Evolutionary conservation across 2,329 filamentous ascomycete species (phyloP).

Genomic region (Aurifilum marmelostoma): DNA sequence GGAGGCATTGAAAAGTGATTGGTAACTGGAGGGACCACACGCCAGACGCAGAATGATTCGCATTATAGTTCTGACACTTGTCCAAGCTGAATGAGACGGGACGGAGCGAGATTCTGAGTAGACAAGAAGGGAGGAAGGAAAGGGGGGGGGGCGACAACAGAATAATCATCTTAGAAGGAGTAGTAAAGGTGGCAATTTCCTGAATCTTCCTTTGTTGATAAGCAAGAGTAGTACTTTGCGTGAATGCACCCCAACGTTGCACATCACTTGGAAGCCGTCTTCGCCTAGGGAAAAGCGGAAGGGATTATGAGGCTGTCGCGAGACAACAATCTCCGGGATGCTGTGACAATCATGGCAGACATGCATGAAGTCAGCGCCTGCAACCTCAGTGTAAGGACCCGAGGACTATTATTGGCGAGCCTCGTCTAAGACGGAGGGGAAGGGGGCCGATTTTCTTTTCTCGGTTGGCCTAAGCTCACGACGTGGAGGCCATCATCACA

Average conservation of each 20-base stretch:
- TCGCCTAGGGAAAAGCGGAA: not conserved
- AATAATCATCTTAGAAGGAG: not conserved
- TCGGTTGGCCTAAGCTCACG: no score
- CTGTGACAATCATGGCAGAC: not conserved
- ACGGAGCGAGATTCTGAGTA: not conserved
- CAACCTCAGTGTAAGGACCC: not conserved
- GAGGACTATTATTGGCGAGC: constrained; percentile 23
- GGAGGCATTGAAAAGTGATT: not conserved
- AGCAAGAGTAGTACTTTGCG: not conserved
- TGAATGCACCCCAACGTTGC: not conserved
- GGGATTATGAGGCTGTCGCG: constrained; percentile 3
- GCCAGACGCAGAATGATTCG: not conserved
- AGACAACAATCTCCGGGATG: constrained; percentile 14
- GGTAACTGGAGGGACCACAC: not conserved
- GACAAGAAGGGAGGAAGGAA: no score
- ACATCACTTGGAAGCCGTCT: not conserved
- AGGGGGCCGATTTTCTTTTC: constrained; percentile 15
- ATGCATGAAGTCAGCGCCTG: constrained; percentile 5
- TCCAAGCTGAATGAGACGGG: not conserved
- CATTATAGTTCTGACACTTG: constrained; percentile 4
- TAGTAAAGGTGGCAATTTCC: not conserved
- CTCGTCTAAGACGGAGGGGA: constrained; percentile 17
- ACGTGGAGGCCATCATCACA: constrained; percentile 4
- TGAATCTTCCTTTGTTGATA: not conserved
- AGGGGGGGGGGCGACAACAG: not conserved